Evolutionary conservation across 306 rosid species (phyloP).

Genomic region (Vicia sativa): DNA sequence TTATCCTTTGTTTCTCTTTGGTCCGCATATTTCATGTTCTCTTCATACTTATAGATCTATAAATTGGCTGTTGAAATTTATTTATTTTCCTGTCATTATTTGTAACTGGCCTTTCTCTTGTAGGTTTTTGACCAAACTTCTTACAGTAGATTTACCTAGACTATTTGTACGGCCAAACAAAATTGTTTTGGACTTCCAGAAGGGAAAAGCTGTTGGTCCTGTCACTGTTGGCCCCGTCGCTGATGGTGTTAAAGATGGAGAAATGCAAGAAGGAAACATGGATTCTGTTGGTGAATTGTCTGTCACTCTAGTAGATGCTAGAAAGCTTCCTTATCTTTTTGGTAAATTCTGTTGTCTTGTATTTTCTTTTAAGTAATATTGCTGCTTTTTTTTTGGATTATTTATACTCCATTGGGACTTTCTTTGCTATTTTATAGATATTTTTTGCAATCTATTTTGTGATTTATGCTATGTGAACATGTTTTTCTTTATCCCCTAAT

Average conservation of each 20-base stretch:
- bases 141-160: slow-evolving; percentile 90
- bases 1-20: slow-evolving; percentile 20
- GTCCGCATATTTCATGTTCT: not conserved
- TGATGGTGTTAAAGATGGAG: slow-evolving; percentile 71
- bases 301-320: slow-evolving; percentile 92
- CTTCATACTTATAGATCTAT: slow-evolving; percentile 22
- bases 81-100: slow-evolving; percentile 19
- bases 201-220: slow-evolving; percentile 93
- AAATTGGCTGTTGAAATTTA: slow-evolving; percentile 11
- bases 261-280: slow-evolving; percentile 85
- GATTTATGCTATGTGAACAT: slow-evolving; percentile 9
- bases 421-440: slow-evolving; percentile 3
- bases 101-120: slow-evolving; percentile 19
- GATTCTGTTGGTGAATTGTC: slow-evolving; percentile 96
- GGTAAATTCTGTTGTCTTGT: slow-evolving; percentile 57
- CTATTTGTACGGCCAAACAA: slow-evolving; percentile 97
- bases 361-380: slow-evolving; percentile 22
- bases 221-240: slow-evolving; percentile 59
- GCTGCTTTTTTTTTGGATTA: slow-evolving; percentile 1
- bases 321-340: slow-evolving; percentile 81
- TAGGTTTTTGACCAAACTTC: slow-evolving; percentile 98
- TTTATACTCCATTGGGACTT: not conserved
- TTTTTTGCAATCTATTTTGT: slow-evolving; percentile 5
- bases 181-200: slow-evolving; percentile 94
- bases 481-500: not conserved